phyloP scores from a whole-genome alignment of 306 rosid genomes.

The Boehmeria nivea region DNA sequence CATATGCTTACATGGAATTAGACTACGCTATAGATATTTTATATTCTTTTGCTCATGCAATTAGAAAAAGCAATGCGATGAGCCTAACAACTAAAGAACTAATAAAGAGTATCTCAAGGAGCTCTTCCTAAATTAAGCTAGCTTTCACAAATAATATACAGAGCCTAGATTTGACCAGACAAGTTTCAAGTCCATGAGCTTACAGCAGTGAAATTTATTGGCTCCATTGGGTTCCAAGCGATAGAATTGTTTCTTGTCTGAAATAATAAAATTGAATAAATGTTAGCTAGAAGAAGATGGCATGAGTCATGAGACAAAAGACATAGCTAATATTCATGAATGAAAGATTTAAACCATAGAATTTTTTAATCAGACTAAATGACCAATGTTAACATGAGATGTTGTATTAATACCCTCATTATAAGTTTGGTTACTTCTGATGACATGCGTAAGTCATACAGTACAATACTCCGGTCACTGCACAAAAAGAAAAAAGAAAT shows the following conservation, averaged over 20 bases:
- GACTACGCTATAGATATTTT: too few relatives aligned
- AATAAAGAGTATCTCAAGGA: not conserved
- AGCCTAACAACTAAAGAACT: not conserved
- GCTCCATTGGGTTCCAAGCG: constrained; percentile 97
- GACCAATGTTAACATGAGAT: constrained; percentile 8
- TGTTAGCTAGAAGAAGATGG: constrained; percentile 1
- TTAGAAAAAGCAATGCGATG: not conserved
- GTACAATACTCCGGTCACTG: constrained; percentile 80
- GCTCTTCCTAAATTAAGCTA: too few relatives aligned
- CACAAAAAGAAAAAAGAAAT: constrained; percentile 20
- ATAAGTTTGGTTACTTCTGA: constrained; percentile 56
- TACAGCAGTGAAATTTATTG: constrained; percentile 89
- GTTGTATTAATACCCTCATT: constrained; percentile 58
- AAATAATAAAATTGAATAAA: constrained; percentile 29
- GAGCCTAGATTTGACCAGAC: not conserved
- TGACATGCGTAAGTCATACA: constrained; percentile 79
- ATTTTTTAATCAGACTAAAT: not conserved
- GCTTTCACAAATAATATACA: too few relatives aligned
- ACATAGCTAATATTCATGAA: not conserved
- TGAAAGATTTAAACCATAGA: not conserved
- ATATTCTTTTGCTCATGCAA: not conserved
- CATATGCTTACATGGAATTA: not conserved
- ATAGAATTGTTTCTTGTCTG: constrained; percentile 87
- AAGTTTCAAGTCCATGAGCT: constrained; percentile 31
- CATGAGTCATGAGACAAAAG: not conserved